Percentiles rank a stretch among this genome's conserved stretches.
These are phyloP conservation scores for Aquilaria yunnanensis DNA, from an alignment of 345 rosid species.

Conservation along the genomic window DNA sequence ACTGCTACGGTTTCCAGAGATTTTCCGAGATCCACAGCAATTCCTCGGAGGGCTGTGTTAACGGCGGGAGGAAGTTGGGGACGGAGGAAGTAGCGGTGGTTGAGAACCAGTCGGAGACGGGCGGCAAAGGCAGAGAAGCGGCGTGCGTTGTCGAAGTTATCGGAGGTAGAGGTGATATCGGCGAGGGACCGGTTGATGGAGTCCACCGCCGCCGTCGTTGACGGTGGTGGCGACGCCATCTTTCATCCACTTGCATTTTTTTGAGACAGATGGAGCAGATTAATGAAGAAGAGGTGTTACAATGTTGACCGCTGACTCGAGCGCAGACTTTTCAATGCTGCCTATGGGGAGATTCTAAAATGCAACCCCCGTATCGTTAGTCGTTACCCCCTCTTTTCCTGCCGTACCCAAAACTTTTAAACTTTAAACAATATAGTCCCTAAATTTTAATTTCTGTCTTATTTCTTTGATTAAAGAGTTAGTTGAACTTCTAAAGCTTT, in stretches of 20 bases:
- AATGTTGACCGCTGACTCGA: neutral
- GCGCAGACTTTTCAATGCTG: neutral
- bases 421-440: too few species aligned
- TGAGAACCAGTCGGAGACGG: conserved; percentile 24
- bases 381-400: too few species aligned
- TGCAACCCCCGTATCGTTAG: too few species aligned
- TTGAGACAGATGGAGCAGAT: neutral
- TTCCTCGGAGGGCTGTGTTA: conserved; percentile 30
- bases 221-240: conserved; percentile 19
- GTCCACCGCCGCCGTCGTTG: conserved; percentile 19
- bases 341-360: too few species aligned
- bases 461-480: too few species aligned
- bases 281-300: neutral
- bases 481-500: too few species aligned
- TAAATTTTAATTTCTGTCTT: too few species aligned
- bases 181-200: conserved; percentile 28
- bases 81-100: conserved; percentile 20
- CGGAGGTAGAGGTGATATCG: conserved; percentile 16
- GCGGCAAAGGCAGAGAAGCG: conserved; percentile 27
- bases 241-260: conserved; percentile 2
- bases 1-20: conserved; percentile 20
- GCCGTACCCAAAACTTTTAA: too few species aligned
- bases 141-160: conserved; percentile 25
- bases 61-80: conserved; percentile 18
- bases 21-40: conserved; percentile 24